Evolutionary conservation across 2,329 filamentous ascomycete genomes (phyloP).

Genomic region (Neonectria magnoliae): DNA sequence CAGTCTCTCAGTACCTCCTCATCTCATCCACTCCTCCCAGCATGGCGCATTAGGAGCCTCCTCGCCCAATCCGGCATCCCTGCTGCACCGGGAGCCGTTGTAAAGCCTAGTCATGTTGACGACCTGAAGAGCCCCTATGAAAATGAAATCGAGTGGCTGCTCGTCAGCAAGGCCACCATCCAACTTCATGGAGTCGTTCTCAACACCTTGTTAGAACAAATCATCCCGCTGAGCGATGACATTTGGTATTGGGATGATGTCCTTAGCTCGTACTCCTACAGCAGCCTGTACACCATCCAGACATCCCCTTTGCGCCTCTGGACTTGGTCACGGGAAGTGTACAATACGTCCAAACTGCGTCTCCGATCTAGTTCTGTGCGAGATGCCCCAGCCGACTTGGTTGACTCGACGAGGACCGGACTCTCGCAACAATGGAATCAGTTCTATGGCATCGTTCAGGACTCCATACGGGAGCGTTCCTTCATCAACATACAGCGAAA

Average conservation of each 20-base stretch:
- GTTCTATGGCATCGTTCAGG: slow-evolving; percentile 84
- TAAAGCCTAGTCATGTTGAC: slow-evolving; percentile 37
- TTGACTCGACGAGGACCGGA: slow-evolving; percentile 50
- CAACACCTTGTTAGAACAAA: slow-evolving; percentile 81
- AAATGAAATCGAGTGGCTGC: slow-evolving; percentile 86
- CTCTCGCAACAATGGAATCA: slow-evolving; percentile 66
- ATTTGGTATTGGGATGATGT: slow-evolving; percentile 97
- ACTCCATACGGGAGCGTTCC: slow-evolving; percentile 78
- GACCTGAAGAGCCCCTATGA: slow-evolving; percentile 65
- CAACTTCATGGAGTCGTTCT: slow-evolving; percentile 87
- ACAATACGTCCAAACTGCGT: slow-evolving; percentile 65
- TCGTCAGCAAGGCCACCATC: slow-evolving; percentile 91
- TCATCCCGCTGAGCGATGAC: slow-evolving; percentile 83
- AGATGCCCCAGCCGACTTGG: slow-evolving; percentile 45
- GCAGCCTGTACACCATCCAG: slow-evolving; percentile 85
- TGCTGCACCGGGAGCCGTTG: slow-evolving; percentile 49
- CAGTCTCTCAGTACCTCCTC: slow-evolving; percentile 76
- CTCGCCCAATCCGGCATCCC: slow-evolving; percentile 71
- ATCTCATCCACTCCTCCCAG: slow-evolving; percentile 69
- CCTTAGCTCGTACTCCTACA: slow-evolving; percentile 79
- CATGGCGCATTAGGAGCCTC: slow-evolving; percentile 67
- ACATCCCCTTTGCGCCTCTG: slow-evolving; percentile 82
- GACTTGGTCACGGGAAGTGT: slow-evolving; percentile 77
- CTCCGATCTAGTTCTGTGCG: slow-evolving; percentile 49
- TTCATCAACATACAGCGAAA: slow-evolving; percentile 75